phyloP scores from a whole-genome alignment of 179 eudicot genomes.

The Silene vulgaris region DNA sequence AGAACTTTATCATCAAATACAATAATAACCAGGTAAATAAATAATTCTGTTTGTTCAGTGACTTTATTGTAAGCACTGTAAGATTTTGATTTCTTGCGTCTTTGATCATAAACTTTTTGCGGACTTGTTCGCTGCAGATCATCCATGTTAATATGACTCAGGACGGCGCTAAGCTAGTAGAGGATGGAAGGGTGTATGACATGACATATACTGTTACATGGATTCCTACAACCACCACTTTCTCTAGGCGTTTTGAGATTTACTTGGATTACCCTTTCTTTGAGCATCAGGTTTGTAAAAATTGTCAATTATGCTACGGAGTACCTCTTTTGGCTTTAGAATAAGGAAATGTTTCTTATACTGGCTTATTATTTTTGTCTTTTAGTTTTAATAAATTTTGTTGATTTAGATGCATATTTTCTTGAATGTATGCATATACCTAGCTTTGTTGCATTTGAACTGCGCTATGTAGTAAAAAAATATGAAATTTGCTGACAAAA shows the following conservation, averaged over 20 bases:
- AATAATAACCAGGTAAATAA: slow-evolving; percentile 67
- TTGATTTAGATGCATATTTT: neutral
- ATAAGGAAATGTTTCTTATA: neutral
- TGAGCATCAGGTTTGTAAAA: slow-evolving; percentile 84
- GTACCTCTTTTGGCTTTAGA: slow-evolving; percentile 7
- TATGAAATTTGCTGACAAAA: neutral
- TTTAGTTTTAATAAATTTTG: neutral
- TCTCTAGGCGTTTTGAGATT: slow-evolving; percentile 84
- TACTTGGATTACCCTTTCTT: slow-evolving; percentile 89
- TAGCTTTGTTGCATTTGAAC: neutral
- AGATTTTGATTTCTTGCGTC: neutral
- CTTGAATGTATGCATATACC: neutral
- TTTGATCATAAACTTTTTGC: neutral
- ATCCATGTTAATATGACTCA: slow-evolving; percentile 91
- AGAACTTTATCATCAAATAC: slow-evolving; percentile 59
- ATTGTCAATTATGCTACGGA: neutral
- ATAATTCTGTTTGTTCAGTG: neutral
- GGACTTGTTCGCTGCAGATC: slow-evolving; percentile 47
- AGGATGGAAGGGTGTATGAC: slow-evolving; percentile 61
- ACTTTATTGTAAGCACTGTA: neutral
- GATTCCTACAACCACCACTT: slow-evolving; percentile 57
- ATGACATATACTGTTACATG: slow-evolving; percentile 87
- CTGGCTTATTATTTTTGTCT: neutral
- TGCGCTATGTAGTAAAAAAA: neutral
- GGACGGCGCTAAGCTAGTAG: slow-evolving; percentile 63